These are phyloP conservation scores for Phytophthora macrochlamydospora DNA, from an alignment of 352 stramenopile genomes.

Conservation along the genomic window DNA sequence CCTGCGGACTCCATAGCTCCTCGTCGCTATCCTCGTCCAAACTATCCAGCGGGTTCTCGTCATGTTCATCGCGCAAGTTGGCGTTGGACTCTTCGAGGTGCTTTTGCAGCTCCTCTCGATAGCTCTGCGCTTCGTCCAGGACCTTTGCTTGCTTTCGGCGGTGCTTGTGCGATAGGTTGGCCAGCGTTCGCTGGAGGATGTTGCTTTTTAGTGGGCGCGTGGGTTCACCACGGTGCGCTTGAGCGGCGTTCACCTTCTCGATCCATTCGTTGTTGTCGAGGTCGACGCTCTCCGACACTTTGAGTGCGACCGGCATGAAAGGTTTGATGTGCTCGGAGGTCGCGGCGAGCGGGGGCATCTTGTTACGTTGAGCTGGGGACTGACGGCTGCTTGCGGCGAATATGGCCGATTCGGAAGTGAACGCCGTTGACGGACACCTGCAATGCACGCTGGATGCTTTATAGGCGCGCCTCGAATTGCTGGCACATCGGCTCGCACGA, in stretches of 20 bases:
- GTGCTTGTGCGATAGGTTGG: slow-evolving; percentile 17
- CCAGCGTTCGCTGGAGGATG: slow-evolving; percentile 26
- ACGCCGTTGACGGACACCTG: not conserved
- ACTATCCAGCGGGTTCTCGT: slow-evolving; percentile 6
- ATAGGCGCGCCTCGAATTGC: not conserved
- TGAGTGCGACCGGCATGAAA: slow-evolving; percentile 5
- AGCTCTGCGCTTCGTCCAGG: slow-evolving; percentile 12
- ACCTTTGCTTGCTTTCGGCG: not conserved
- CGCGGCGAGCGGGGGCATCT: slow-evolving; percentile 13
- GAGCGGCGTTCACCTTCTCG: slow-evolving; percentile 17
- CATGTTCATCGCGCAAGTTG: slow-evolving; percentile 11
- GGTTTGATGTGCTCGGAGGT: slow-evolving; percentile 17
- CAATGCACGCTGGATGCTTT: slow-evolving; percentile 8
- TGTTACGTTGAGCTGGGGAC: not conserved
- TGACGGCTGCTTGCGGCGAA: slow-evolving; percentile 1
- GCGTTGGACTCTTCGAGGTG: slow-evolving; percentile 26
- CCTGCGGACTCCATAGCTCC: slow-evolving; percentile 14
- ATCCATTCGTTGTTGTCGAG: slow-evolving; percentile 18
- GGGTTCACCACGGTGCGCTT: slow-evolving; percentile 10
- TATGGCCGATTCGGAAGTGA: slow-evolving; percentile 20
- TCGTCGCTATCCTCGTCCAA: slow-evolving; percentile 22
- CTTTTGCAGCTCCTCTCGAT: slow-evolving; percentile 31
- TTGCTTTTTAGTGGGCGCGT: slow-evolving; percentile 12
- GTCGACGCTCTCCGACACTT: slow-evolving; percentile 6
- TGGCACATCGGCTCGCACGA: slow-evolving; percentile 8